Evolutionary conservation across 192 early-diverging fungal species (phyloP), one percentile per base, ranked within the genome.

Genomic region (Umbelopsis isabellina): DNA sequence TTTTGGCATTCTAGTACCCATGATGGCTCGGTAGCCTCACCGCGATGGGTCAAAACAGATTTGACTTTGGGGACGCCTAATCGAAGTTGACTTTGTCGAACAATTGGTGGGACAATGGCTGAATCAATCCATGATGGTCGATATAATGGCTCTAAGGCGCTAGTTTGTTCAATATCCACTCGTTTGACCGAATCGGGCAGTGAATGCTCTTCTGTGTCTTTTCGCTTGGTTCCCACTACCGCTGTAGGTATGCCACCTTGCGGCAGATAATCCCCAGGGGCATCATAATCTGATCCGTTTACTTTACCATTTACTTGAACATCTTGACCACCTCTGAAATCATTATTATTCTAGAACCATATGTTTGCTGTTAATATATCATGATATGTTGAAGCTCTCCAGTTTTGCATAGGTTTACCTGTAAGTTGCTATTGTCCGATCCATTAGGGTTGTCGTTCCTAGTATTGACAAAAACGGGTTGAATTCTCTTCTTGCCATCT

Each of bases 401-500:
- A 41, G 1, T 41, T 10, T 41, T 41, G 5, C 37, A 41, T 41
- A 41, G 10, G 30, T 13, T 55, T 21, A 61, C 30, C 30, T 30
- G 27, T 61, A 30, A n/a, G 11, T 61, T 61, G 30, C 16, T 35
- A 25, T 8, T 61, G 13, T 61, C 55, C 1, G 33, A 7, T 37
- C 13, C 16, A 18, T 61, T 61, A 16, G 27, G 25, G 27, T 35
- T 61, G 2, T 25, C 13, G 13, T 61, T 61, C 3, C 30, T 16
- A 5, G 27, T 61, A 33, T 25, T 61, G 25, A 61, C 27, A 61
- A 61, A 61, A 16, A 88, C 49, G 6, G 92, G 96, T 27, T 89
- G 87, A 27, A 98, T 95, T 11, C 96, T 83, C 61, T 91, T 93
- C 78, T 92, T 91, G 9, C 96, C 96, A 70, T 91, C 86, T 48